Percentiles rank a stretch among this genome's conserved stretches.
These are phyloP conservation scores for Pogostemon cablin DNA, from an alignment of 257 asterid species.

Conservation along the genomic window DNA sequence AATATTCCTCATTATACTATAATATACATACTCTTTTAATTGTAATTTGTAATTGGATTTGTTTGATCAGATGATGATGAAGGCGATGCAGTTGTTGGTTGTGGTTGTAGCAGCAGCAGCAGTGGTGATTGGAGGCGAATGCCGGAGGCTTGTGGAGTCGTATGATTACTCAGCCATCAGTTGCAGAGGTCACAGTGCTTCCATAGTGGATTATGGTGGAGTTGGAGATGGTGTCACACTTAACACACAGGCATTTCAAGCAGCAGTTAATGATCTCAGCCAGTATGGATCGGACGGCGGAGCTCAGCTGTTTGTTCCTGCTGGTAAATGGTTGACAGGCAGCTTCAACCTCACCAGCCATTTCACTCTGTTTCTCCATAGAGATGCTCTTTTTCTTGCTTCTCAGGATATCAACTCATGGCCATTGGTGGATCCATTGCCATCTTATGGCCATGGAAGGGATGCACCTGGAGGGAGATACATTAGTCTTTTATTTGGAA, in stretches of 20 bases:
- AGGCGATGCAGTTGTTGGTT: conserved; percentile 30
- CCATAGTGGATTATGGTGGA: conserved; percentile 70
- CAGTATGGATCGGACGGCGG: conserved; percentile 65
- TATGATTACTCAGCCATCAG: conserved; percentile 63
- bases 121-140: conserved; percentile 35
- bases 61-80: conserved; percentile 23
- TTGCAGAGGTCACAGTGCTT: conserved; percentile 70
- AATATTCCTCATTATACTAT: background rate
- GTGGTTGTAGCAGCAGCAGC: conserved; percentile 29
- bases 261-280: conserved; percentile 57
- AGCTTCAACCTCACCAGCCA: conserved; percentile 82
- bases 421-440: conserved; percentile 76
- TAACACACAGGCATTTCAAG: conserved; percentile 66
- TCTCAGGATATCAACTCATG: conserved; percentile 76
- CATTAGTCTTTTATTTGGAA: conserved; percentile 72
- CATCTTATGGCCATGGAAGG: conserved; percentile 87
- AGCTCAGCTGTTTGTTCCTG: conserved; percentile 70
- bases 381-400: conserved; percentile 77
- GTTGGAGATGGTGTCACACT: conserved; percentile 75
- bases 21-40: too few relatives aligned
- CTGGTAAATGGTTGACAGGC: conserved; percentile 88
- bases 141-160: conserved; percentile 41
- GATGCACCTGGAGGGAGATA: conserved; percentile 79
- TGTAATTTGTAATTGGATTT: too few relatives aligned
- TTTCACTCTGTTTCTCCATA: conserved; percentile 75